These are phyloP conservation scores for Aspergillus proliferans DNA, from an alignment of 2,329 filamentous ascomycete genomes.

Conservation along the genomic window DNA sequence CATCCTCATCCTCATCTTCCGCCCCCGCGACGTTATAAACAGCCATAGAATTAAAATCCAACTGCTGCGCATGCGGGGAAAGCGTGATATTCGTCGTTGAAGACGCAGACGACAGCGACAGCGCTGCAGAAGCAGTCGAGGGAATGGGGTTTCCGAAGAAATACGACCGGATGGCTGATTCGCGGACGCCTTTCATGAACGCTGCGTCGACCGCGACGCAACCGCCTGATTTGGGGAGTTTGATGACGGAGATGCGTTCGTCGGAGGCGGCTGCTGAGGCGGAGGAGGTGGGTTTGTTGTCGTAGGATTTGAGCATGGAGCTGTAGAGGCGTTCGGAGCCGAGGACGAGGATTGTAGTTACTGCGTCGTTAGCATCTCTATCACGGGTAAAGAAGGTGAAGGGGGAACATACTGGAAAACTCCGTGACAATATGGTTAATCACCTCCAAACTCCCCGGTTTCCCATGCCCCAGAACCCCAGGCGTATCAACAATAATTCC, in stretches of 20 bases:
- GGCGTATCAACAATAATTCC: conserved; percentile 85
- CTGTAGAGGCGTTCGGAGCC: conserved; percentile 71
- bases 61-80: conserved; percentile 78
- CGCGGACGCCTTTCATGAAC: conserved; percentile 67
- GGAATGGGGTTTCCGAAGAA: conserved; percentile 71
- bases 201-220: conserved; percentile 68
- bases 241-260: conserved; percentile 68
- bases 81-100: conserved; percentile 59
- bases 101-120: conserved; percentile 26
- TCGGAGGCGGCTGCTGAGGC: conserved; percentile 44
- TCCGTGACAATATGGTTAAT: conserved; percentile 72
- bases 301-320: conserved; percentile 66
- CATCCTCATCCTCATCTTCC: conserved; percentile 45
- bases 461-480: conserved; percentile 60
- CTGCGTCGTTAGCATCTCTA: conserved; percentile 28
- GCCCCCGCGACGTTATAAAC: conserved; percentile 65
- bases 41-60: conserved; percentile 67
- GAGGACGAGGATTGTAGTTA: conserved; percentile 75
- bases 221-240: conserved; percentile 77
- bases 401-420: conserved; percentile 50
- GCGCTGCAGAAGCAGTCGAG: conserved; percentile 30
- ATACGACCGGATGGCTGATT: conserved; percentile 79
- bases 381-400: background rate
- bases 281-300: conserved; percentile 42
- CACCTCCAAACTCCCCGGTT: conserved; percentile 62